Conservation (phyloP, 495 filamentous ascomycete genomes). For the Aspergillus sparsus region DNA sequence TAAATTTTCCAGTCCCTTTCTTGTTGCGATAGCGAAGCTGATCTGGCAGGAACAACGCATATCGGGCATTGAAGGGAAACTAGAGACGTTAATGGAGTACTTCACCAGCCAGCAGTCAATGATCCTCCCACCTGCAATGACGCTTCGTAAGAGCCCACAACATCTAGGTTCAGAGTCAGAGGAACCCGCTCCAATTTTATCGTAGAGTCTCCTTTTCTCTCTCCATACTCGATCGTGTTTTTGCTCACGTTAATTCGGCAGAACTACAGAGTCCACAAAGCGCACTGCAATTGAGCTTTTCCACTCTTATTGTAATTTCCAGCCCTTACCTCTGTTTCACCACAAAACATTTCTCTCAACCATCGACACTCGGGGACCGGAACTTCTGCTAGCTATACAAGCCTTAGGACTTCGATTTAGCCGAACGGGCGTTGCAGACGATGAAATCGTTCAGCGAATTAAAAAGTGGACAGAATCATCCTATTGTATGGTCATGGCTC, state of each 20-base stretch:
- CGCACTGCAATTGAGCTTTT: slow-evolving; percentile 10
- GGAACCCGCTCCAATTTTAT: background rate
- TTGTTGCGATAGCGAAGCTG: background rate
- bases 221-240: background rate
- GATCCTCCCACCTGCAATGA: background rate
- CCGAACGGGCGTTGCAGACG: slow-evolving; percentile 2
- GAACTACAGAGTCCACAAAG: background rate
- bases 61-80: slow-evolving; percentile 12
- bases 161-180: background rate
- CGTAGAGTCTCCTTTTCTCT: background rate
- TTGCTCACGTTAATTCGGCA: background rate
- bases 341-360: slow-evolving; percentile 1
- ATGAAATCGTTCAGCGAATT: slow-evolving; percentile 3
- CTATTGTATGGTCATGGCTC: slow-evolving; percentile 7
- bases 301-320: slow-evolving; percentile 11
- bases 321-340: slow-evolving; percentile 10
- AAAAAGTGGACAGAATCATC: slow-evolving; percentile 11
- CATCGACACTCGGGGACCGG: slow-evolving; percentile 3
- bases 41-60: slow-evolving; percentile 15
- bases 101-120: slow-evolving; percentile 11
- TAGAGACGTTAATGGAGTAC: slow-evolving; percentile 12
- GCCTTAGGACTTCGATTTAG: slow-evolving; percentile 15
- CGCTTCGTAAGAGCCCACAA: background rate
- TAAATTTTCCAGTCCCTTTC: background rate
- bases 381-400: slow-evolving; percentile 16